Evolutionary conservation across 2,329 filamentous ascomycete species (phyloP).

Genomic region (Chaetomium sp.): DNA sequence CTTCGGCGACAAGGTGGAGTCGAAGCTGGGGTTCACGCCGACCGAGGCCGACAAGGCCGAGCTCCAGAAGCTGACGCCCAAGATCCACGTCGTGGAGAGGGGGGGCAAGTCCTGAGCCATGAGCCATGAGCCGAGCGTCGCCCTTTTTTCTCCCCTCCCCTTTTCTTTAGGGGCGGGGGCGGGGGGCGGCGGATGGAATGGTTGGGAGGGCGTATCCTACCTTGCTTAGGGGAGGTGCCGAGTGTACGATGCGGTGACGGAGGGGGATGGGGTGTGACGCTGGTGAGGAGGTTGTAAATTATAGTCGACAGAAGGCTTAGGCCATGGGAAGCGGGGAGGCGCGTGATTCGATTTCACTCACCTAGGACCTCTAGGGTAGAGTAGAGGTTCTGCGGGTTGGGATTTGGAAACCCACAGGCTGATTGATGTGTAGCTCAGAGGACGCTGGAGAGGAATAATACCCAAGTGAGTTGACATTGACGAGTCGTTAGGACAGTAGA

Average conservation of each 20-base stretch:
- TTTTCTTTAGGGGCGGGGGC: no score
- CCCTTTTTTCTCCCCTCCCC: no score
- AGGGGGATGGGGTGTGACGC: no score
- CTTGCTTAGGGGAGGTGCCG: no score
- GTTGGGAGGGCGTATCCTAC: no score
- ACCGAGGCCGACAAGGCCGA: conserved; percentile 72
- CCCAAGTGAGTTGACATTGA: not conserved
- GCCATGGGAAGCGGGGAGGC: no score
- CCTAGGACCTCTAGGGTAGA: not conserved
- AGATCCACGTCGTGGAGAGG: conserved; percentile 56
- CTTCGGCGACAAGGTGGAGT: conserved; percentile 71
- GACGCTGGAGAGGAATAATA: not conserved
- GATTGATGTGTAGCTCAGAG: not conserved
- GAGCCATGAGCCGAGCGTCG: not conserved
- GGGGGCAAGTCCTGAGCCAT: no score
- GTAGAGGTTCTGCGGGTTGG: not conserved
- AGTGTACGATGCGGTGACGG: not conserved
- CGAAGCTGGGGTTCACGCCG: conserved; percentile 70
- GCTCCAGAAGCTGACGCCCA: conserved; percentile 63
- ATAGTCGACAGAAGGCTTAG: not conserved
- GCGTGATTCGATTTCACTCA: not conserved
- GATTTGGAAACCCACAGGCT: not conserved
- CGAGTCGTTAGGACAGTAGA: not conserved
- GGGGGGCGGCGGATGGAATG: no score
- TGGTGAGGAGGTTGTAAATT: no score